Evolutionary conservation across 2,329 filamentous ascomycete species (phyloP), one percentile per base, ranked within the genome.

Genomic region (Sporothrix humicola): DNA sequence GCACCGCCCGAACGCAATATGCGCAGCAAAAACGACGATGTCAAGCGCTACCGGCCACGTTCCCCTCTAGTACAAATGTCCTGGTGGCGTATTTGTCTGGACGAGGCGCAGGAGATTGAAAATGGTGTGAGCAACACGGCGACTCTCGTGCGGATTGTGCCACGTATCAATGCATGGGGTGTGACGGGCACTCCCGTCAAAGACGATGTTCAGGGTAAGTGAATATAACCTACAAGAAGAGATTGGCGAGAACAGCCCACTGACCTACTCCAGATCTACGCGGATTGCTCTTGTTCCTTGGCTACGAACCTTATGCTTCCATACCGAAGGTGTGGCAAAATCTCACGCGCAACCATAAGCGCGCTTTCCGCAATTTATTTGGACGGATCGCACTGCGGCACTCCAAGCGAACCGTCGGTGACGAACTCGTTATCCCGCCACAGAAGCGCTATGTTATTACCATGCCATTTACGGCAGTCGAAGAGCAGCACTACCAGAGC

Each of bases 91-190:
- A 89, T 97, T 1, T 90, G 90, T 72, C 85, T 92, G 0, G 91
- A 92, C 74, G 94, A 91, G 84, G 91, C 95, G 0, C 96, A 99
- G 79, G 97, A 97, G 92, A 90, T 98, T 58, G 95, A 98, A 80
- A 95, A 89, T 76, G 94, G 94, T 48, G 90, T 97, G 3, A 95
- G 90, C 77, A 91, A 93, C 77, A 93, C 95, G 42, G 95, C 96
- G 0, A 89, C 87, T 65, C 90, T 98, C 15, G 94, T 94, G 50
- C 89, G 90, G 56, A 84, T 92, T 37, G 91, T 99, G 75, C 94
- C 95, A 61, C 88, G 96, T 42, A 83, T 93, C 76, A 95, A 97
- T 82, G 91, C 94, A 1, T 98, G 96, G 96, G 94, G 92, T 15
- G 90, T 99, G 56, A 95, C 94, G 0, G 96, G 94, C 58, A 99